A percentile compares a stretch with the other conserved stretches of the same genome.
Conservation (phyloP, 208 protist genomes). For the Trypanosoma vivax region DNA sequence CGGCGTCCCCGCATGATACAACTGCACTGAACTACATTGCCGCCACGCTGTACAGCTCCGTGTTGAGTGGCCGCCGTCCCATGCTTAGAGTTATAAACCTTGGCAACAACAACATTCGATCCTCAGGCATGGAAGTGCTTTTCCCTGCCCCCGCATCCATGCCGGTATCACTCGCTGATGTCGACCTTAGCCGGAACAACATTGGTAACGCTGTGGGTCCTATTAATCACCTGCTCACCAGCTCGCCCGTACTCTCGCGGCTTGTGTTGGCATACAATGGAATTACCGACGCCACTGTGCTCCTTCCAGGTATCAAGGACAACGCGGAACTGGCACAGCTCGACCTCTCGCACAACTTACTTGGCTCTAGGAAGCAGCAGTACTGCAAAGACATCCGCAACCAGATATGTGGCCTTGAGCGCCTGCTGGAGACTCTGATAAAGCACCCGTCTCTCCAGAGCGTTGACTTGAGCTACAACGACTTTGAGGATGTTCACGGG, state of each 20-base stretch:
- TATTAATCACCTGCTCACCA: constrained; percentile 31
- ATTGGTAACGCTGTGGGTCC: constrained; percentile 42
- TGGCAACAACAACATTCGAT: constrained; percentile 60
- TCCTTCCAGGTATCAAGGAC: constrained; percentile 26
- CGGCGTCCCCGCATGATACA: constrained; percentile 39
- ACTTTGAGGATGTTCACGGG: constrained; percentile 47
- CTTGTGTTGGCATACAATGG: constrained; percentile 62
- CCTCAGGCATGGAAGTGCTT: constrained; percentile 35
- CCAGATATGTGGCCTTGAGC: constrained; percentile 24
- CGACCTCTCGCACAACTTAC: constrained; percentile 67
- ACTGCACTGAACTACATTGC: constrained; percentile 36
- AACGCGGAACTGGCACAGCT: constrained; percentile 30
- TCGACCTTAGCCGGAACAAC: constrained; percentile 65
- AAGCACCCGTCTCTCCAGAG: constrained; percentile 30
- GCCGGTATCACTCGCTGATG: constrained; percentile 31
- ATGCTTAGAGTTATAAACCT: constrained; percentile 36
- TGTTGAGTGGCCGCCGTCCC: constrained; percentile 7
- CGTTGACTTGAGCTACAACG: constrained; percentile 69
- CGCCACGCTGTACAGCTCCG: constrained; percentile 29
- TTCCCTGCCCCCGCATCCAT: constrained; percentile 25
- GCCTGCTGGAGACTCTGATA: constrained; percentile 28
- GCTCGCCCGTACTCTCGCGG: constrained; percentile 22
- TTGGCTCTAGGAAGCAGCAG: constrained; percentile 47
- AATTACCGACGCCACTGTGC: constrained; percentile 26
- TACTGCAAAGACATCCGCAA: constrained; percentile 19